Conservation (phyloP, 176 grass and related monocot species). For the Puya raimondii region DNA sequence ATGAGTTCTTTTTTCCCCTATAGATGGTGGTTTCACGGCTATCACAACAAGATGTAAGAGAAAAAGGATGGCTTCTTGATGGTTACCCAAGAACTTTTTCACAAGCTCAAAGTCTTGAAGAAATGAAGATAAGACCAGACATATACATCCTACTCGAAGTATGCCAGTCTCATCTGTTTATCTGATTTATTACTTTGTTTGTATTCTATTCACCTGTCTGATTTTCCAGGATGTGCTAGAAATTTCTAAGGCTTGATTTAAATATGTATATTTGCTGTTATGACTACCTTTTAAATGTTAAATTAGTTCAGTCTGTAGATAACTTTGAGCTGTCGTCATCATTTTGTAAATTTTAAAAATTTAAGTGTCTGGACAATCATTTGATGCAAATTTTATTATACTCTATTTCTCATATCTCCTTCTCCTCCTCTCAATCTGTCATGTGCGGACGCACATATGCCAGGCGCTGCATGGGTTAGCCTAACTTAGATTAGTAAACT, state of each 20-base stretch:
- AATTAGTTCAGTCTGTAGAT: background rate
- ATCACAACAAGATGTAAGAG: slow-evolving; percentile 57
- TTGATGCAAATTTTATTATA: too few relatives aligned
- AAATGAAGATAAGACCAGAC: slow-evolving; percentile 64
- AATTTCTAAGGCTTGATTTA: too few relatives aligned
- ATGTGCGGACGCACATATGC: too few relatives aligned
- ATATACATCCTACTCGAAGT: slow-evolving; percentile 78
- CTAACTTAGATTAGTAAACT: too few relatives aligned
- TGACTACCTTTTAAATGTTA: too few relatives aligned
- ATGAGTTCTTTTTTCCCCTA: slow-evolving; percentile 11
- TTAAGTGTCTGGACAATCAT: too few relatives aligned
- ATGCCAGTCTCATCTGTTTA: slow-evolving; percentile 30
- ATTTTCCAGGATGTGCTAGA: slow-evolving; percentile 1
- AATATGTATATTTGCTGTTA: too few relatives aligned
- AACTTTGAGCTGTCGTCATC: background rate
- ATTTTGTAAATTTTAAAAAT: too few relatives aligned
- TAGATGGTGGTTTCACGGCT: slow-evolving; percentile 80
- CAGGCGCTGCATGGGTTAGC: too few relatives aligned
- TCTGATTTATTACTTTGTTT: slow-evolving; percentile 10
- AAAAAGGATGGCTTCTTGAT: slow-evolving; percentile 93
- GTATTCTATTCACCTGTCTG: background rate
- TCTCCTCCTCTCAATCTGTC: background rate
- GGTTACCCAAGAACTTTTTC: slow-evolving; percentile 77
- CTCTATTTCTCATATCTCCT: background rate
- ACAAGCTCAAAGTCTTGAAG: slow-evolving; percentile 82